phyloP scores from a whole-genome alignment of 306 rosid species.

The Ceratonia siliqua region DNA sequence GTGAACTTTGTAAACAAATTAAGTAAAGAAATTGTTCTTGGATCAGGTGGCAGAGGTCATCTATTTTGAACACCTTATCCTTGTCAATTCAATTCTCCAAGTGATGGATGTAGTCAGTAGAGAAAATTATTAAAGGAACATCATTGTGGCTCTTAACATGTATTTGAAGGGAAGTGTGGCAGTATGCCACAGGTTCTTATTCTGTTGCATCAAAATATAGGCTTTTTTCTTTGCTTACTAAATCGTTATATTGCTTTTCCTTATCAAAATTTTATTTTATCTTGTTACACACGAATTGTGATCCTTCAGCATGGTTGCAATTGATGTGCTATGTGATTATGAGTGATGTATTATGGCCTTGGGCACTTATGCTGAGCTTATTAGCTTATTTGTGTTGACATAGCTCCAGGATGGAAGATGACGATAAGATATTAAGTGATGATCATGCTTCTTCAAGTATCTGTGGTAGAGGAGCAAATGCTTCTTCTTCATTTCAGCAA shows the following conservation, averaged over 20 bases:
- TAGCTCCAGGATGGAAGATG: slow-evolving; percentile 32
- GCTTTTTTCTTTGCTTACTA: neutral
- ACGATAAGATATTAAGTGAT: slow-evolving; percentile 6
- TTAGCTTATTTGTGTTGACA: neutral
- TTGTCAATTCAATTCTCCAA: neutral
- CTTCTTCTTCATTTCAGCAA: slow-evolving; percentile 9
- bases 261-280: neutral
- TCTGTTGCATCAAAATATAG: neutral
- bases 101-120: slow-evolving; percentile 1
- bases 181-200: neutral
- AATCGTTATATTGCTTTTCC: neutral
- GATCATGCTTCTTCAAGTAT: slow-evolving; percentile 5
- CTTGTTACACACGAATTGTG: neutral
- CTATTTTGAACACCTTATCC: neutral
- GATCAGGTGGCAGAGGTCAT: slow-evolving; percentile 22
- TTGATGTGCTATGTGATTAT: neutral
- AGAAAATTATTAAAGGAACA: neutral
- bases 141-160: neutral
- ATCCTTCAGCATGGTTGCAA: neutral
- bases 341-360: neutral
- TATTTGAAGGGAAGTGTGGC: neutral
- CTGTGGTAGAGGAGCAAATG: neutral
- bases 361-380: neutral
- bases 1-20: slow-evolving; percentile 8
- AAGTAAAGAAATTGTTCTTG: slow-evolving; percentile 17